Evolutionary conservation across 345 rosid genomes (phyloP).

Genomic region (Clarkia xantiana): DNA sequence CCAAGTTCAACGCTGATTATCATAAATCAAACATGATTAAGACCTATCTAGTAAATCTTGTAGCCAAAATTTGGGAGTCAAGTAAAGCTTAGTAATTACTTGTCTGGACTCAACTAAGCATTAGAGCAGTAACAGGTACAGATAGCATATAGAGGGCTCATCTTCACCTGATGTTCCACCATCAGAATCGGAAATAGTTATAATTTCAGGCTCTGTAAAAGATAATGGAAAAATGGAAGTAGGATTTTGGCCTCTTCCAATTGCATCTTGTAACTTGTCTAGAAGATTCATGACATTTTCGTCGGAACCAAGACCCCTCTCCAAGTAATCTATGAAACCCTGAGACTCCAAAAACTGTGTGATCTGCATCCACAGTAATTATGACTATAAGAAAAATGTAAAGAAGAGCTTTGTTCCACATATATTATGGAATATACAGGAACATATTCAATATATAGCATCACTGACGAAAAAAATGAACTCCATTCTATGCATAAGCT

Average conservation of each 20-base stretch:
- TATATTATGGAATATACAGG: neutral
- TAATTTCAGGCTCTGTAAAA: conserved; percentile 58
- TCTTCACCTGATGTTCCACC: conserved; percentile 51
- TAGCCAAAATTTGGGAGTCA: too few relatives aligned
- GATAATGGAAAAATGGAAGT: conserved; percentile 59
- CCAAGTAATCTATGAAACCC: conserved; percentile 85
- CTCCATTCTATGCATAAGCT: neutral
- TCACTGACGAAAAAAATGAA: neutral
- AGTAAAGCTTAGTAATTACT: too few relatives aligned
- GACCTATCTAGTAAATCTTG: too few relatives aligned
- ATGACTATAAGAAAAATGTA: neutral
- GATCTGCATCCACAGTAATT: conserved; percentile 31
- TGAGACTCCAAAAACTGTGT: conserved; percentile 67
- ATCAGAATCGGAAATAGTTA: conserved; percentile 83
- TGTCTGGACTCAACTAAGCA: too few relatives aligned
- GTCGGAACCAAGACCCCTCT: conserved; percentile 60
- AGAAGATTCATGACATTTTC: conserved; percentile 66
- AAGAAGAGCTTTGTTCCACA: too few relatives aligned
- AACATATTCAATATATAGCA: neutral
- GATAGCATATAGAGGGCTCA: neutral
- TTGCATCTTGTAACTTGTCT: conserved; percentile 90
- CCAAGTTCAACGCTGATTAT: too few relatives aligned
- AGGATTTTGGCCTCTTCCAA: conserved; percentile 93
- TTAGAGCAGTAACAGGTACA: too few relatives aligned
- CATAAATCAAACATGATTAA: too few relatives aligned